Percentiles rank a stretch among this genome's conserved stretches.
These are phyloP conservation scores for Aristolochia contorta DNA, from an alignment of 164 flowering plant species.

Conservation along the genomic window DNA sequence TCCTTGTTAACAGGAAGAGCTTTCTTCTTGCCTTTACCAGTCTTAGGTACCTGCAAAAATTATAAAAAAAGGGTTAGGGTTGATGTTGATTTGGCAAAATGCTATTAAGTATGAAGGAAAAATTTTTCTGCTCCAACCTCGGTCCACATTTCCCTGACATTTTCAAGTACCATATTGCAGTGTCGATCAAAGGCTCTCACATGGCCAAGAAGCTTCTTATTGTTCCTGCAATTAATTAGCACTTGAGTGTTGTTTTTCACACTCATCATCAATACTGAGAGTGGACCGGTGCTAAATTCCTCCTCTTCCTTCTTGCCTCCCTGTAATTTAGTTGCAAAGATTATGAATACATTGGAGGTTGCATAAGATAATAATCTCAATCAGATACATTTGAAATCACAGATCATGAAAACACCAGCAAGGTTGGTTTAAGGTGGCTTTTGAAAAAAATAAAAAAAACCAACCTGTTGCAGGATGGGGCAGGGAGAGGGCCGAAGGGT, in stretches of 20 bases:
- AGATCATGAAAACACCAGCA: too few species aligned
- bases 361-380: too few species aligned
- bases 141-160: slow-evolving; percentile 95
- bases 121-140: slow-evolving; percentile 44
- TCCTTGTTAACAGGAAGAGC: slow-evolving; percentile 83
- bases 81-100: too few species aligned
- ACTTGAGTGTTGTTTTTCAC: slow-evolving; percentile 94
- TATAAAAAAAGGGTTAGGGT: too few species aligned
- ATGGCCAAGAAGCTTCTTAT: slow-evolving; percentile 76
- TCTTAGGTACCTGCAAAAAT: too few species aligned
- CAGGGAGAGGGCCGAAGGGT: too few species aligned
- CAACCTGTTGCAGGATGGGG: too few species aligned
- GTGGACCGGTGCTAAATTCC: slow-evolving; percentile 54
- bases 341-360: too few species aligned
- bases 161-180: slow-evolving; percentile 91
- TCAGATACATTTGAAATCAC: too few species aligned
- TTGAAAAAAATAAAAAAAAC: too few species aligned
- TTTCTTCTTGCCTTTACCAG: slow-evolving; percentile 82
- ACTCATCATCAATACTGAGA: slow-evolving; percentile 91
- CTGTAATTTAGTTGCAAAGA: too few species aligned
- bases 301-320: slow-evolving; percentile 18
- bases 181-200: slow-evolving; percentile 89
- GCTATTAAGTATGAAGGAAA: slow-evolving; percentile 4
- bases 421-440: too few species aligned
- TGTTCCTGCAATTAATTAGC: slow-evolving; percentile 81